Evolutionary conservation across 331 rosid species (phyloP).

Genomic region (Erythrophleum ivorense): DNA sequence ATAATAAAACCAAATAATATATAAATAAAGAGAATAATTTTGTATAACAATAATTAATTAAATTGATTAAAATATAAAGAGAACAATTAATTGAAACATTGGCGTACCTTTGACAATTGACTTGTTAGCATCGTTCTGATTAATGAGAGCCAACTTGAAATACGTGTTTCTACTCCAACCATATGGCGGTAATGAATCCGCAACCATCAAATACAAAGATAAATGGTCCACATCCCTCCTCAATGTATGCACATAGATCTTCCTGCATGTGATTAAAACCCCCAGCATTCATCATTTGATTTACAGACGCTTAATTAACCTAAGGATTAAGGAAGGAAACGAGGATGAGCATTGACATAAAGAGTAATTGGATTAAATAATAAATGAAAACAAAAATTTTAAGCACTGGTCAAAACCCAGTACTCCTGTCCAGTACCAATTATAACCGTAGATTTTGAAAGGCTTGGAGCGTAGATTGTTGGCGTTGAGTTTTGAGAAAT

Average conservation of each 20-base stretch:
- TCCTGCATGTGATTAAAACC: conserved; percentile 53
- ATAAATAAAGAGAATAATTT: no score
- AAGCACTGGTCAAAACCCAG: no score
- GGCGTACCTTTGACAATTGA: conserved; percentile 65
- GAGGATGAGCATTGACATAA: no score
- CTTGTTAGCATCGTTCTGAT: conserved; percentile 64
- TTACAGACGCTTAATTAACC: no score
- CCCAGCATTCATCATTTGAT: not conserved
- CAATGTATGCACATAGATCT: conserved; percentile 60
- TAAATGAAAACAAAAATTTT: no score
- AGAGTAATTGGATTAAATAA: no score
- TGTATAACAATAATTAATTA: not conserved
- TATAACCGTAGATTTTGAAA: conserved; percentile 58
- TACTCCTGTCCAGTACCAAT: no score
- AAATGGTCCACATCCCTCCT: conserved; percentile 69
- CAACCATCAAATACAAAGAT: conserved; percentile 75
- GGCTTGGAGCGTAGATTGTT: conserved; percentile 66
- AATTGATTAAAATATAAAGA: not conserved
- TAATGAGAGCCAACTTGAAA: conserved; percentile 70
- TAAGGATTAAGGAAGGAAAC: no score
- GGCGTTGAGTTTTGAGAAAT: conserved; percentile 61
- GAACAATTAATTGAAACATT: not conserved
- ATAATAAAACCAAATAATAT: no score
- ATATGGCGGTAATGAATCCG: conserved; percentile 65
- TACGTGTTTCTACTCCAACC: conserved; percentile 78